Percentiles rank a stretch among this genome's conserved stretches.
These are phyloP conservation scores for Pythium myriotylum DNA, from an alignment of 352 stramenopile genomes.

Conservation along the genomic window DNA sequence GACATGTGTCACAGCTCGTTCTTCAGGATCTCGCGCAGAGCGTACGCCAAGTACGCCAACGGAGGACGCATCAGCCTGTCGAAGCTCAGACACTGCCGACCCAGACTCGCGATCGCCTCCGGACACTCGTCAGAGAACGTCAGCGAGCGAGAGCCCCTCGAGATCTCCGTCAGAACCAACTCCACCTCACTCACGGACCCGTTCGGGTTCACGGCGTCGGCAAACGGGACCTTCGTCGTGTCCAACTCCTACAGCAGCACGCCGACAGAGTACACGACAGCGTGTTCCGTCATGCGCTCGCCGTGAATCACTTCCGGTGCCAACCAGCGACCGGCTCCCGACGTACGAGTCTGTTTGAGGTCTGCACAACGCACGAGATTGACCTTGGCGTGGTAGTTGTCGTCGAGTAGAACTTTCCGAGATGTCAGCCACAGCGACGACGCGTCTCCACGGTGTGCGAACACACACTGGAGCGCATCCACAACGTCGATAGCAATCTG, in stretches of 20 bases:
- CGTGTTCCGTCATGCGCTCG: slow-evolving; percentile 6
- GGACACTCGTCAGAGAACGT: slow-evolving; percentile 52
- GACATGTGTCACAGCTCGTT: slow-evolving; percentile 37
- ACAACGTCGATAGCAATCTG: slow-evolving; percentile 71
- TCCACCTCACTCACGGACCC: slow-evolving; percentile 66
- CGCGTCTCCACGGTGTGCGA: slow-evolving; percentile 49
- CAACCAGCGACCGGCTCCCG: slow-evolving; percentile 50
- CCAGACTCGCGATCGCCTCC: slow-evolving; percentile 48
- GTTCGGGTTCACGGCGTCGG: slow-evolving; percentile 67
- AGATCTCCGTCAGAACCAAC: slow-evolving; percentile 69
- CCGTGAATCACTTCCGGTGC: slow-evolving; percentile 30
- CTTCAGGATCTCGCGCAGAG: slow-evolving; percentile 73
- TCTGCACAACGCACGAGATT: slow-evolving; percentile 66
- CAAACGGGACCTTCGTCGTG: slow-evolving; percentile 63
- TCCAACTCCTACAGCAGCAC: slow-evolving; percentile 65
- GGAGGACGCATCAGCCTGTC: slow-evolving; percentile 66
- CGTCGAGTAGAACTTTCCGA: slow-evolving; percentile 70
- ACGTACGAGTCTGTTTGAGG: slow-evolving; percentile 50
- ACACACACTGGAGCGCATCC: slow-evolving; percentile 70
- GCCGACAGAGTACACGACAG: slow-evolving; percentile 35
- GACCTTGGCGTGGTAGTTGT: slow-evolving; percentile 58
- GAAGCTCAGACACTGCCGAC: slow-evolving; percentile 56
- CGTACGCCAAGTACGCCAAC: slow-evolving; percentile 80
- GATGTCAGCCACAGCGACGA: slow-evolving; percentile 64
- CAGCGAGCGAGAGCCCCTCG: slow-evolving; percentile 56